Percentiles rank a stretch among this genome's conserved stretches.
phyloP scores from a whole-genome alignment of 805 yeast species.

The Jamesozyma gamospora region DNA sequence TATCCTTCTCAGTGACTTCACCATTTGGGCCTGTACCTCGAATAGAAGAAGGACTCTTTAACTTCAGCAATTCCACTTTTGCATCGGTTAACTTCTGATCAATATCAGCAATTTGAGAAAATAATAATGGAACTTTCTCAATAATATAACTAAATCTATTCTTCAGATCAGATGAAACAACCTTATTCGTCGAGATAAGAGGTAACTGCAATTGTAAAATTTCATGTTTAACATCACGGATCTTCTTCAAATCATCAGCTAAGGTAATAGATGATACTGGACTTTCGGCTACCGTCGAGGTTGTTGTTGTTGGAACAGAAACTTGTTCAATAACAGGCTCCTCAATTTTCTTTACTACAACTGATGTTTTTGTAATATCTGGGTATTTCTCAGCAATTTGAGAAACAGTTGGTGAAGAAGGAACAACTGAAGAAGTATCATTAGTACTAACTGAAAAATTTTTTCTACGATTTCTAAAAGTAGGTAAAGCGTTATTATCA shows the following conservation, averaged over 20 bases:
- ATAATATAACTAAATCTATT: slow-evolving; percentile 52
- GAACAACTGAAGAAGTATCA: neutral
- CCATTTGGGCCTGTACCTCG: slow-evolving; percentile 85
- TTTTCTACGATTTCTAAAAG: slow-evolving; percentile 43
- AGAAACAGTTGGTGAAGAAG: neutral
- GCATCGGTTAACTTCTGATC: slow-evolving; percentile 61
- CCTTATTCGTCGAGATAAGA: slow-evolving; percentile 12
- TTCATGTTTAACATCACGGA: slow-evolving; percentile 54
- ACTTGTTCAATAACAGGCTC: neutral
- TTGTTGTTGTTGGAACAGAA: neutral
- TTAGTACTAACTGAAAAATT: slow-evolving; percentile 4
- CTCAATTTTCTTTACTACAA: neutral
- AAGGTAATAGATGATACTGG: slow-evolving; percentile 6
- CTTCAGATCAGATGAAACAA: slow-evolving; percentile 38
- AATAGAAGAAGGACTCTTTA: slow-evolving; percentile 60
- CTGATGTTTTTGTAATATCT: neutral
- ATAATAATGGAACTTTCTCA: slow-evolving; percentile 62
- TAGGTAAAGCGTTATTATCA: slow-evolving; percentile 58
- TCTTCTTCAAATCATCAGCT: slow-evolving; percentile 38
- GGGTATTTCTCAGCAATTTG: slow-evolving; percentile 4
- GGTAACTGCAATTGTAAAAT: slow-evolving; percentile 39
- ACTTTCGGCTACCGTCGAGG: no score
- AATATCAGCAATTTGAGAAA: slow-evolving; percentile 49
- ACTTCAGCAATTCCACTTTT: slow-evolving; percentile 54
- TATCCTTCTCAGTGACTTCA: slow-evolving; percentile 71